Base-by-base conservation (phyloP, 1,139 yeast species). In the Suhomyces wounanorum region DNA sequence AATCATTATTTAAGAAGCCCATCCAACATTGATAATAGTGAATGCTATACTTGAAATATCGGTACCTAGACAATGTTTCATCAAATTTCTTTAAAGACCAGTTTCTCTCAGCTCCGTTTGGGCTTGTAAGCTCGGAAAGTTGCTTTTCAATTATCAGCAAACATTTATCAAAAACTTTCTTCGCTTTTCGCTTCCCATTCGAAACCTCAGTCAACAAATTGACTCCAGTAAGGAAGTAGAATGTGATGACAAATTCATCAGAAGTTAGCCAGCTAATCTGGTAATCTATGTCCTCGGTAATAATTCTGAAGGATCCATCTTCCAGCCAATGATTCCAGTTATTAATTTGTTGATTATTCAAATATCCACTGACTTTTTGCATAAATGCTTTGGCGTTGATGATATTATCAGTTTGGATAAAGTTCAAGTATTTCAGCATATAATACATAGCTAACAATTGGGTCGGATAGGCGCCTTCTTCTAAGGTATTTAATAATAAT, bases 151-250 rank as follows among this genome's bases (percentile, higher is more conserved):
- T 60, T 14, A 70, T 66, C 21, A 62, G 63, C 14, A 66, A 59
- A 51, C 81, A 75, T 42, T 65, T 67, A 8, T 61, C 64, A 54
- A 78, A 74, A 3, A 75, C 64, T 41, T 66, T 69, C 13, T 58
- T 59, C 1, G 81, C 63, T 48, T 70, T 67, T 14, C 59, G 58
- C 44, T 65, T 68, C 3, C 67, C 68, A 48, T 69, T 70, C 58
- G 69, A 63, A 0, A 73, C 61, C 41, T 69, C 73, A 33, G 60
- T 58, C 36, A 75, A 53, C 43, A 69, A 66, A 17, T 67, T 59
- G n/a, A 78, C 59, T 1, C 79, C 82, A 16, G 73, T 68, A 13
- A 75, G 57, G 42, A 76, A 68, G 56, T 75, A 77, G 31, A 76
- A 68, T 47, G 71, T 50, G 16, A 75, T 61, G 2, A 70, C 66